A percentile compares a stretch with the other conserved stretches of the same genome.
Evolutionary conservation across 805 yeast genomes (phyloP).

Genomic region (Ogataea polymorpha): DNA sequence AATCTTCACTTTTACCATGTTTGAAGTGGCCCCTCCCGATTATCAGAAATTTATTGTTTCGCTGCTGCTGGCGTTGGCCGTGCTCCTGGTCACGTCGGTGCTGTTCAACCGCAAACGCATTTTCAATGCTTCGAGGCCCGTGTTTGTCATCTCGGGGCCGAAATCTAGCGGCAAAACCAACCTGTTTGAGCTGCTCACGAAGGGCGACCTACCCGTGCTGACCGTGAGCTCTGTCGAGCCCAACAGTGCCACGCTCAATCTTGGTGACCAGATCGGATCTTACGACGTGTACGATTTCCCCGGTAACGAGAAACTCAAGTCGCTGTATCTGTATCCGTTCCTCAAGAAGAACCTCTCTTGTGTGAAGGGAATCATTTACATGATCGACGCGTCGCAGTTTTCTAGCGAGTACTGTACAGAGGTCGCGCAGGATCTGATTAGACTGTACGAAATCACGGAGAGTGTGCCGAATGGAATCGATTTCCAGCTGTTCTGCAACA

Average conservation of each 20-base stretch:
- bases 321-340: slow-evolving; percentile 48
- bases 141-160: slow-evolving; percentile 18
- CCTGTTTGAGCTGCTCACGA: slow-evolving; percentile 16
- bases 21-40: background rate
- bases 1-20: slow-evolving; percentile 2
- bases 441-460: slow-evolving; percentile 62
- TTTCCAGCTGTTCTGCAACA: slow-evolving; percentile 76
- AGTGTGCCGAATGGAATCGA: slow-evolving; percentile 64
- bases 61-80: slow-evolving; percentile 12
- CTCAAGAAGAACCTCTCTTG: slow-evolving; percentile 40
- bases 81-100: slow-evolving; percentile 18
- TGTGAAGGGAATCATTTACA: slow-evolving; percentile 65
- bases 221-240: slow-evolving; percentile 33
- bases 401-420: slow-evolving; percentile 45
- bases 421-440: slow-evolving; percentile 57
- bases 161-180: slow-evolving; percentile 21
- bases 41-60: slow-evolving; percentile 15
- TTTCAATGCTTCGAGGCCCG: slow-evolving; percentile 10
- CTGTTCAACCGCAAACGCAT: slow-evolving; percentile 15
- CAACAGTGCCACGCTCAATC: slow-evolving; percentile 35
- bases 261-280: slow-evolving; percentile 33
- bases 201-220: slow-evolving; percentile 14
- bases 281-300: slow-evolving; percentile 76
- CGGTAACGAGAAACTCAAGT: slow-evolving; percentile 76
- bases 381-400: slow-evolving; percentile 71